Evolutionary conservation across 768 basidiomycete genomes (phyloP), one percentile per base, ranked within the genome.

Genomic region (Hericium erinaceus): DNA sequence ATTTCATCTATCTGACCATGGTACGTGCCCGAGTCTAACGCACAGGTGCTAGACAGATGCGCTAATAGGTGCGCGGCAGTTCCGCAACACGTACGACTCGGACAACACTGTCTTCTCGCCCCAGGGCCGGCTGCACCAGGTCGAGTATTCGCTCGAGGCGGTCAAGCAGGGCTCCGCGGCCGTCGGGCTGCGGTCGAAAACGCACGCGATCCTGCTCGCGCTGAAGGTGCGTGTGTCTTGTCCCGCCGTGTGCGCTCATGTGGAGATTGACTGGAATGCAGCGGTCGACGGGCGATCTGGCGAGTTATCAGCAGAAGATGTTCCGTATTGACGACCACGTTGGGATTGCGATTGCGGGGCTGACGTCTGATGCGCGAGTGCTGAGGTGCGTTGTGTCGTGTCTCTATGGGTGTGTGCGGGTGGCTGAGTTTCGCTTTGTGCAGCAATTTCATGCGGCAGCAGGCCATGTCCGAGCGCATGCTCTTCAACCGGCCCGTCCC

Each of bases 91-190:
- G 2, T 98, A 98, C 77, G 95, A 98, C 74, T 95, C 93, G 49
- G 95, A 98, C 75, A 98, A 97, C 74, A 98, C 94, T 46, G 94
- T 94, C 64, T 93, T 94, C 77, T 92, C 88, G 4, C 95, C 95
- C 0, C 95, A 97, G 78, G 94, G 95, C 58, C 87, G 95, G 44
- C 80, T 98, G 54, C 95, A 98, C 72, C 92, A 97, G 70, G 94
- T 97, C 64, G 95, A 97, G 74, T 97, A 99, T 81, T 95, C 97
- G 1, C 84, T 98, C 55, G 97, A 99, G 74, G 97, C 97, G 58
- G 95, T 99, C 64, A 99, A 99, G 79, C 97, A 98, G 69, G 97
- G 97, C 61, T 98, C 95, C 59, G 97, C 97, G n/a, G 95, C 93
- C 44, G 95, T 99, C 49, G 97, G 97, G 54, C 71, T 99, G 66